Evolutionary conservation across 495 filamentous ascomycete species (phyloP).

Genomic region (Sporormia fimetaria): DNA sequence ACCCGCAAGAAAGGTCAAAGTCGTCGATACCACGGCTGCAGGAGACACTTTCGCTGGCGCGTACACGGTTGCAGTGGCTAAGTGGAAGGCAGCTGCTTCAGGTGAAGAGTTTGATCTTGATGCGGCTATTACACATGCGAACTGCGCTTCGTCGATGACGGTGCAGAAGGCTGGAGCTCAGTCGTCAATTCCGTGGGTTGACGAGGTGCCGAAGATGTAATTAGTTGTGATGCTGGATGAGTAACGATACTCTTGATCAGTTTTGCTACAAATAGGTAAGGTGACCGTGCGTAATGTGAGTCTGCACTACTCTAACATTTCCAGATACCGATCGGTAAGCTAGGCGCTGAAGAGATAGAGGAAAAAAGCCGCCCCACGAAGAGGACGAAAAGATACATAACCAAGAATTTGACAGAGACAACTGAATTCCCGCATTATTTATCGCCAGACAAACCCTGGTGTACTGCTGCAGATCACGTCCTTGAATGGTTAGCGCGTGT

Average conservation of each 20-base stretch:
- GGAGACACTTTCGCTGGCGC: slow-evolving; percentile 90
- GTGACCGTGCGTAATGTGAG: no score
- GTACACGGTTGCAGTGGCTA: slow-evolving; percentile 60
- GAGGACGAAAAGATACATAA: no score
- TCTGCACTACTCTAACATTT: no score
- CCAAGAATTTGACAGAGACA: no score
- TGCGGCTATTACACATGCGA: slow-evolving; percentile 53
- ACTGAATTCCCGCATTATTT: no score
- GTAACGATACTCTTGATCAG: background rate
- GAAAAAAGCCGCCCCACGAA: background rate
- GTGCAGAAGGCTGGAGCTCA: slow-evolving; percentile 75
- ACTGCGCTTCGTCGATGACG: slow-evolving; percentile 59
- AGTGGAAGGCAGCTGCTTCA: slow-evolving; percentile 35
- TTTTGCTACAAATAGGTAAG: background rate
- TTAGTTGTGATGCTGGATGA: background rate
- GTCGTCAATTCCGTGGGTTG: slow-evolving; percentile 75
- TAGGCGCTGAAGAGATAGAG: background rate
- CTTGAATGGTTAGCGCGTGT: no score
- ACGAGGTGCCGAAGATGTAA: slow-evolving; percentile 46
- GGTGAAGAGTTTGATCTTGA: slow-evolving; percentile 33
- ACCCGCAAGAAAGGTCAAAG: slow-evolving; percentile 47
- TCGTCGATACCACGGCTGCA: slow-evolving; percentile 88
- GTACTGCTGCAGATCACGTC: no score
- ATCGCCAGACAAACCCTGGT: no score
- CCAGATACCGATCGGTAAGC: no score